Base-by-base conservation (phyloP, 176 grass and related monocot species). In the Poa pratensis region DNA sequence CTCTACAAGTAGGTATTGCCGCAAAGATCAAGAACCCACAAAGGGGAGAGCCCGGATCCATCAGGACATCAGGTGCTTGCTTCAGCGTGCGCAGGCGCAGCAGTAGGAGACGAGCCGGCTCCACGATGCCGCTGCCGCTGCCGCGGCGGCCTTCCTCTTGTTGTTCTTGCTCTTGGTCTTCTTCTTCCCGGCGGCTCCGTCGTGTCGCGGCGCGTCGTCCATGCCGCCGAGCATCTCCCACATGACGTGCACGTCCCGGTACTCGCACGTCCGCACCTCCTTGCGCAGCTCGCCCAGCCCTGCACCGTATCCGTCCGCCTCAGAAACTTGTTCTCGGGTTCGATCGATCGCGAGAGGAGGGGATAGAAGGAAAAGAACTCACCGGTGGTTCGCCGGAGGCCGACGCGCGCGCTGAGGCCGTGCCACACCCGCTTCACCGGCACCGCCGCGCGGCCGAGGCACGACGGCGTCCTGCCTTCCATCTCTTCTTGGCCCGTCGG, bases 201-300 rank as follows among this genome's bases (percentile, higher is more conserved):
- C 26, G 5, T 63, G 20, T 32, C 27, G 49, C 27, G 49, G 73
- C 27, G 73, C 23, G 19, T 83, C 72, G 27, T 64, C 61, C 69
- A 45, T 76, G 40, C 49, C 79, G 37, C 66, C 48, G 76, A 94
- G 90, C 93, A 92, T 95, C 85, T 90, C 85, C 90, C 93, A 92
- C 88, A 92, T 92, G 82, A 95, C 90, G 43, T 83, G 93, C 11
- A 95, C 85, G 45, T 95, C 90, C 27, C 63, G 55, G 75, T 95
- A 95, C 85, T 95, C 87, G 82, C 93, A 90, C 20, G 87, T 88
- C 17, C 78, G 87, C 63, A 95, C 88, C 11, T 95, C 93, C 74
- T 81, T 75, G 15, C 88, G 81, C 69, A 94, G 79, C 78, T 84
- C 79, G 32, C 87, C 50, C 18, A 94, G 66, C 11, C 89, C 89